These are phyloP conservation scores for Lactifluus pinguis DNA, from an alignment of 768 basidiomycete species.

Conservation along the genomic window DNA sequence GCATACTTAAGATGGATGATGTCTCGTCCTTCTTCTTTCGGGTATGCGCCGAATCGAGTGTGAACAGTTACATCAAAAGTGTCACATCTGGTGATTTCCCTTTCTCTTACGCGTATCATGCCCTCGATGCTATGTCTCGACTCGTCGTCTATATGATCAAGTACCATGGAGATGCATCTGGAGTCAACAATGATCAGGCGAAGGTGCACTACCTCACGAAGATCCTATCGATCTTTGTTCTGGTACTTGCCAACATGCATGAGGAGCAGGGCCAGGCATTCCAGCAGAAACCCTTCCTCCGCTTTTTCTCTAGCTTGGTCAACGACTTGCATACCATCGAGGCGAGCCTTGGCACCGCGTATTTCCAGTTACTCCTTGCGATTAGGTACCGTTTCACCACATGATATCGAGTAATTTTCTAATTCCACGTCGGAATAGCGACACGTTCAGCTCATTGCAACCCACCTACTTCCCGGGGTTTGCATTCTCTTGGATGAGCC, in stretches of 20 bases:
- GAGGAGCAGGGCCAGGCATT: slow-evolving; percentile 88
- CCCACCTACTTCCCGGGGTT: slow-evolving; percentile 97
- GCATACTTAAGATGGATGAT: slow-evolving; percentile 92
- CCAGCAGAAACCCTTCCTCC: slow-evolving; percentile 96
- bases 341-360: slow-evolving; percentile 74
- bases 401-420: neutral
- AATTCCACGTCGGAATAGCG: slow-evolving; percentile 37
- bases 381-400: slow-evolving; percentile 53
- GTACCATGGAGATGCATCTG: slow-evolving; percentile 94
- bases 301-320: slow-evolving; percentile 94
- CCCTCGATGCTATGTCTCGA: slow-evolving; percentile 90
- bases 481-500: slow-evolving; percentile 95
- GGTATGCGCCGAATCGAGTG: slow-evolving; percentile 90
- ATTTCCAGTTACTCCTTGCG: slow-evolving; percentile 80
- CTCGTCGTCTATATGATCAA: slow-evolving; percentile 98
- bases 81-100: slow-evolving; percentile 62
- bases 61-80: slow-evolving; percentile 78
- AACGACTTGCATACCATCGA: slow-evolving; percentile 88
- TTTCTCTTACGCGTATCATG: slow-evolving; percentile 73
- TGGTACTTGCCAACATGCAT: slow-evolving; percentile 90
- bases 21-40: slow-evolving; percentile 97
- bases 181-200: slow-evolving; percentile 86
- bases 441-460: slow-evolving; percentile 91
- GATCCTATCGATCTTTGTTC: slow-evolving; percentile 93
- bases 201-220: slow-evolving; percentile 96